phyloP scores from a whole-genome alignment of 1,284 basidiomycete genomes.

The Ustilago nuda region DNA sequence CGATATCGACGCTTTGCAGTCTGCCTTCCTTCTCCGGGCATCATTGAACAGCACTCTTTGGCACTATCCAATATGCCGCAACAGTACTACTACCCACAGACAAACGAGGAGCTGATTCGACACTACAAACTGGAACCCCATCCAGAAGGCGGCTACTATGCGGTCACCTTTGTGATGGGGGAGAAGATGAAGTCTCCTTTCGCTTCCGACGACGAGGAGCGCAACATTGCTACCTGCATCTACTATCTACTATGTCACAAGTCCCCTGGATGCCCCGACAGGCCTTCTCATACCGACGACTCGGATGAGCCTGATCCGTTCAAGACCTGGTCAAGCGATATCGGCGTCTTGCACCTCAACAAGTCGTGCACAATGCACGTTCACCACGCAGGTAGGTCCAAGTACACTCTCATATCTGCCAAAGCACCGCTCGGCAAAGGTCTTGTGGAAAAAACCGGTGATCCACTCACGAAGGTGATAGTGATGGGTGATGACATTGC shows the following conservation, averaged over 20 bases:
- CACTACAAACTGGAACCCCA: slow-evolving; percentile 50
- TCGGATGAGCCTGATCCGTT: slow-evolving; percentile 32
- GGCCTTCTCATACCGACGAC: slow-evolving; percentile 4
- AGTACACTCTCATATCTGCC: slow-evolving; percentile 56
- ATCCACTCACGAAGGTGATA: slow-evolving; percentile 39
- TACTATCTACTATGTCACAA: slow-evolving; percentile 54
- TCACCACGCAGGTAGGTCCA: slow-evolving; percentile 48
- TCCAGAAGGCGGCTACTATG: slow-evolving; percentile 53
- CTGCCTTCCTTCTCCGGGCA: not conserved
- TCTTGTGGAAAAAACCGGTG: slow-evolving; percentile 26
- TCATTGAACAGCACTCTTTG: not conserved
- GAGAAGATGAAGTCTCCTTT: slow-evolving; percentile 45
- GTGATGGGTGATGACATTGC: slow-evolving; percentile 50
- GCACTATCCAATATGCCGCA: slow-evolving; percentile 7
- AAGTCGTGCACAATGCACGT: slow-evolving; percentile 54
- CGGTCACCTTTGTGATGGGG: slow-evolving; percentile 34
- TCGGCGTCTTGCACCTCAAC: slow-evolving; percentile 51
- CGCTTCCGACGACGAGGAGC: slow-evolving; percentile 29
- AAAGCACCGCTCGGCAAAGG: slow-evolving; percentile 44
- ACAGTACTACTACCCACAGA: slow-evolving; percentile 44
- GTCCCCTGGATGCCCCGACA: slow-evolving; percentile 18
- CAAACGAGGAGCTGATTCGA: slow-evolving; percentile 38
- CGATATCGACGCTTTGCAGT: not conserved
- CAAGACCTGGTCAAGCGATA: slow-evolving; percentile 43
- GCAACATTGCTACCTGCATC: slow-evolving; percentile 46